These are phyloP conservation scores for Russula earlei DNA, from an alignment of 768 basidiomycete genomes.

Conservation along the genomic window DNA sequence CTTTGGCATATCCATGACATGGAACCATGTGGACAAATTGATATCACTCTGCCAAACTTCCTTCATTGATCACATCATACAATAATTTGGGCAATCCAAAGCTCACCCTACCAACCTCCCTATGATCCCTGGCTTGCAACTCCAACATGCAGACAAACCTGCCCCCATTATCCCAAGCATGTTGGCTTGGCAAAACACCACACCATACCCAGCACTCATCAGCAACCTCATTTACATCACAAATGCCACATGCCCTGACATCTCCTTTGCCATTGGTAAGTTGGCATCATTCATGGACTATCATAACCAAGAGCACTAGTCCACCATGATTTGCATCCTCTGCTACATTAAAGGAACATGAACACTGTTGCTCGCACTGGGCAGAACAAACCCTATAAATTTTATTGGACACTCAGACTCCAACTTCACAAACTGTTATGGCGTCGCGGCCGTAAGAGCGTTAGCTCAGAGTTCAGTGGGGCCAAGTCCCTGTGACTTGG, in stretches of 20 bases:
- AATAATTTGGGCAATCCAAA: too few species aligned
- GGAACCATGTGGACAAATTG: too few species aligned
- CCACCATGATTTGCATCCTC: not conserved
- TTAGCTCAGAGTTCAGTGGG: too few species aligned
- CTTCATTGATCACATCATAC: too few species aligned
- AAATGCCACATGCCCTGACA: not conserved
- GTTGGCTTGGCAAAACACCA: not conserved
- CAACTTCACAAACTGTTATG: not conserved
- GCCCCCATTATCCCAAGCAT: too few species aligned
- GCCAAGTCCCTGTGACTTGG: too few species aligned
- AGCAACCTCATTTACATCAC: not conserved
- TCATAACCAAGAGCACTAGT: not conserved
- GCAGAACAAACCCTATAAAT: rapidly evolving
- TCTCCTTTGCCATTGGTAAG: not conserved
- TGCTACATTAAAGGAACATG: not conserved
- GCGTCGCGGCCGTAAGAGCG: too few species aligned
- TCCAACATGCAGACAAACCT: too few species aligned
- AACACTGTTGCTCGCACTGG: not conserved
- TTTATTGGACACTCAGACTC: not conserved
- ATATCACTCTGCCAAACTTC: too few species aligned
- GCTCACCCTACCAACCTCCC: too few species aligned
- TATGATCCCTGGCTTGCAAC: too few species aligned
- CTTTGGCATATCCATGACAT: too few species aligned
- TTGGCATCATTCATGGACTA: not conserved
- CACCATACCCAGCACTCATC: not conserved